phyloP scores from a whole-genome alignment of 371 early-diverging fungal genomes.

The Lichtheimia corymbifera region DNA sequence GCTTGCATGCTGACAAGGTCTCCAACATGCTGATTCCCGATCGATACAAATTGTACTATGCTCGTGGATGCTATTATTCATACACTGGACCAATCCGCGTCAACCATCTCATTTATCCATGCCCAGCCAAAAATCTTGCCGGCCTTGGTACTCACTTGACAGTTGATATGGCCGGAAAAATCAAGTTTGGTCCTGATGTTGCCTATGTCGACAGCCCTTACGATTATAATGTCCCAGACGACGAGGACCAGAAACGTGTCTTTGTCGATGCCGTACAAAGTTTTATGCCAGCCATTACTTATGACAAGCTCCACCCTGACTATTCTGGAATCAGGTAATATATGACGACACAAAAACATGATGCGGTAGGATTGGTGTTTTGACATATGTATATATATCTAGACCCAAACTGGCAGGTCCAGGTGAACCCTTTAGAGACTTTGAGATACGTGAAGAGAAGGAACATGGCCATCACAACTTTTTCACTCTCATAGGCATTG shows the following conservation, averaged over 20 bases:
- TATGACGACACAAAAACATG: not conserved
- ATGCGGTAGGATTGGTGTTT: not conserved
- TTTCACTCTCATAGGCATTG: constrained; percentile 83
- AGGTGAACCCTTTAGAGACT: constrained; percentile 77
- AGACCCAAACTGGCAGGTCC: constrained; percentile 83
- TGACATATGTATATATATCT: constrained; percentile 1
- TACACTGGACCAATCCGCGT: constrained; percentile 48
- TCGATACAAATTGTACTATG: constrained; percentile 58
- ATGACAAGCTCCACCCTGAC: constrained; percentile 64
- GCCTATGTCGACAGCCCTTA: constrained; percentile 54
- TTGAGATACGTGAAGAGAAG: constrained; percentile 67
- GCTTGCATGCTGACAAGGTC: constrained; percentile 72
- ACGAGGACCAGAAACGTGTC: constrained; percentile 30
- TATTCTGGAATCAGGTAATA: constrained; percentile 82
- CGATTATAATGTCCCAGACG: constrained; percentile 64
- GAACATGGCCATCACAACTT: constrained; percentile 54
- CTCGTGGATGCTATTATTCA: constrained; percentile 80
- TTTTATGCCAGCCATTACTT: constrained; percentile 65
- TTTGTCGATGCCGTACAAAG: constrained; percentile 60
- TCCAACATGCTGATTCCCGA: constrained; percentile 52
- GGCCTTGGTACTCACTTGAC: constrained; percentile 86
- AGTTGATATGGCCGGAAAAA: constrained; percentile 73
- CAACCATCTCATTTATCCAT: constrained; percentile 81
- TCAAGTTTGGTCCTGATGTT: constrained; percentile 86
- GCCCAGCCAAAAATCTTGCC: constrained; percentile 74